phyloP scores from a whole-genome alignment of 2,329 filamentous ascomycete genomes.

The Aspergillus intermedius region DNA sequence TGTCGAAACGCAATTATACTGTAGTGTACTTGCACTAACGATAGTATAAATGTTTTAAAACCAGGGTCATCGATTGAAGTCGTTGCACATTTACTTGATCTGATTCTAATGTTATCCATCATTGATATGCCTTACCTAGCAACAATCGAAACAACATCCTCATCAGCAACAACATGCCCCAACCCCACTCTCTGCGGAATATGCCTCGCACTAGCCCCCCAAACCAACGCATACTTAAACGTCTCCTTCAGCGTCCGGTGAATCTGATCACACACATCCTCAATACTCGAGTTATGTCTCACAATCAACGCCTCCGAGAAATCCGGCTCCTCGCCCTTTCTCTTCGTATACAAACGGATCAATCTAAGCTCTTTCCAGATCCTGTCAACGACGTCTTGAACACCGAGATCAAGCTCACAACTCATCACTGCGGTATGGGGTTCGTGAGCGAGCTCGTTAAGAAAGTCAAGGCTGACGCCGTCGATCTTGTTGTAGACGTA shows the following conservation, averaged over 20 bases:
- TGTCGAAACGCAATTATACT: not conserved
- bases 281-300: constrained; percentile 76
- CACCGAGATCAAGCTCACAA: constrained; percentile 89
- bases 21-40: no score
- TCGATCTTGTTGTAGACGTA: constrained; percentile 99
- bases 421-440: constrained; percentile 94
- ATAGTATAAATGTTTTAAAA: no score
- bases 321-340: constrained; percentile 83
- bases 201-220: constrained; percentile 93
- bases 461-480: constrained; percentile 83
- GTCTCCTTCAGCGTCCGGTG: constrained; percentile 94
- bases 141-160: constrained; percentile 63
- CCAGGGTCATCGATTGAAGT: constrained; percentile 7
- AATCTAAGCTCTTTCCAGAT: constrained; percentile 91
- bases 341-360: constrained; percentile 91
- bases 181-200: constrained; percentile 89
- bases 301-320: constrained; percentile 93
- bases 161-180: constrained; percentile 66
- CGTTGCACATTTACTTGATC: not conserved
- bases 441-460: constrained; percentile 86
- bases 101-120: constrained; percentile 2
- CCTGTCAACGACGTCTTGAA: constrained; percentile 86
- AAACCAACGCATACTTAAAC: constrained; percentile 97
- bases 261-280: constrained; percentile 94
- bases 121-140: constrained; percentile 31